Evolutionary conservation across 768 basidiomycete species (phyloP).

Genomic region (Kwoniella sp.): DNA sequence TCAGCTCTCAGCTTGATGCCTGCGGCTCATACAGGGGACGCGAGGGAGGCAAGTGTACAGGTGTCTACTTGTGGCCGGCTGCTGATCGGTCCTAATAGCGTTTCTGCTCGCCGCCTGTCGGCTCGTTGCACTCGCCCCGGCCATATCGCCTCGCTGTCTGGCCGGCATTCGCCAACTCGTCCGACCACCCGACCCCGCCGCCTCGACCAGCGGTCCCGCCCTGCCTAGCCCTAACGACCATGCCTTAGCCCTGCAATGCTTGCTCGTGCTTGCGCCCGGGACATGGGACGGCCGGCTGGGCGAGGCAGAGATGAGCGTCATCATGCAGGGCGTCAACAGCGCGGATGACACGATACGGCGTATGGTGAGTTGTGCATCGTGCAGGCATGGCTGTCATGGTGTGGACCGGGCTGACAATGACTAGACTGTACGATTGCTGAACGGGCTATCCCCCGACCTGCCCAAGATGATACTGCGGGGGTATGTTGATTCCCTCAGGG

Average conservation of each 20-base stretch:
- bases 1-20: not conserved
- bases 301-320: slow-evolving; percentile 30
- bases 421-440: slow-evolving; percentile 21
- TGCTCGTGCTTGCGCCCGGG: slow-evolving; percentile 13
- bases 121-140: not conserved
- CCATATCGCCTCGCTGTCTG: not conserved
- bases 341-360: slow-evolving; percentile 28
- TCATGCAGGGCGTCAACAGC: slow-evolving; percentile 39
- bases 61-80: too few species aligned
- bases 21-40: not conserved
- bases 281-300: slow-evolving; percentile 28
- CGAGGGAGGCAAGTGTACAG: slow-evolving; percentile 12
- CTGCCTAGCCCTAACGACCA: slow-evolving; percentile 15
- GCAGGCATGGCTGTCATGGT: too few species aligned
- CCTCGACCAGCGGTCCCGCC: not conserved
- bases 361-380: slow-evolving; percentile 21
- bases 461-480: not conserved
- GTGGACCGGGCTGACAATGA: not conserved
- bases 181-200: not conserved
- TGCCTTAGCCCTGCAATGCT: slow-evolving; percentile 29
- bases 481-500: slow-evolving; percentile 9
- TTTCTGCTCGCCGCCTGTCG: slow-evolving; percentile 22
- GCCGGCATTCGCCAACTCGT: too few species aligned
- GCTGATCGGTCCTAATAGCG: slow-evolving; percentile 5
- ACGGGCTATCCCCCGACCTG: slow-evolving; percentile 11